Percentiles rank a stretch among this genome's conserved stretches.
Conservation (phyloP, 169 alveolate species). For the Eimeria praecox region DNA sequence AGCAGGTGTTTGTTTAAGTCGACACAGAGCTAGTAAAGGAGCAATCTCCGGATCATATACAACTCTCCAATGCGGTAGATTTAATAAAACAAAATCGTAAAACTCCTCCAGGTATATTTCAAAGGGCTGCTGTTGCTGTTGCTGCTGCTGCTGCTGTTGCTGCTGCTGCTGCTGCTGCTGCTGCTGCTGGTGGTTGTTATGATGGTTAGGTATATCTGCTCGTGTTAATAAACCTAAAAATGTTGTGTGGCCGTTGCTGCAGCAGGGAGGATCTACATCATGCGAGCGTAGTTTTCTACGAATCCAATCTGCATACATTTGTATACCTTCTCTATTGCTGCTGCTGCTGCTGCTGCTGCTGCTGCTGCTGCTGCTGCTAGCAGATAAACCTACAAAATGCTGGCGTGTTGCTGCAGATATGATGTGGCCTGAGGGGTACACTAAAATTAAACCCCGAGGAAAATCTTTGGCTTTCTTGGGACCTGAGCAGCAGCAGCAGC, state of each 20-base stretch:
- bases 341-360: slow-evolving; percentile 1
- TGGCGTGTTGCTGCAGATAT: slow-evolving; percentile 68
- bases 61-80: slow-evolving; percentile 77
- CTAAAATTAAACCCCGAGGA: slow-evolving; percentile 42
- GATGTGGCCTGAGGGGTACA: slow-evolving; percentile 42
- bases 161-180: no score
- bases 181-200: no score
- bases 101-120: slow-evolving; percentile 71
- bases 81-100: slow-evolving; percentile 32
- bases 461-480: slow-evolving; percentile 63
- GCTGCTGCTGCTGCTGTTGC: no score
- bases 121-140: not conserved
- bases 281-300: slow-evolving; percentile 70
- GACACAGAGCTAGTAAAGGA: slow-evolving; percentile 43
- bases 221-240: slow-evolving; percentile 35
- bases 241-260: slow-evolving; percentile 51
- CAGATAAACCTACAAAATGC: slow-evolving; percentile 38
- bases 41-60: slow-evolving; percentile 79
- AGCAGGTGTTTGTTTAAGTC: not conserved
- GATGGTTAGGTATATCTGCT: slow-evolving; percentile 48
- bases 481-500: slow-evolving; percentile 37
- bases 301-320: slow-evolving; percentile 75
- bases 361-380: slow-evolving; percentile 8
- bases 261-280: slow-evolving; percentile 70
- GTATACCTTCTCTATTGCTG: not conserved